Percentiles rank a stretch among this genome's conserved stretches.
Evolutionary conservation across 805 yeast genomes (phyloP).

Genomic region (Jamesozyma spencerorum): DNA sequence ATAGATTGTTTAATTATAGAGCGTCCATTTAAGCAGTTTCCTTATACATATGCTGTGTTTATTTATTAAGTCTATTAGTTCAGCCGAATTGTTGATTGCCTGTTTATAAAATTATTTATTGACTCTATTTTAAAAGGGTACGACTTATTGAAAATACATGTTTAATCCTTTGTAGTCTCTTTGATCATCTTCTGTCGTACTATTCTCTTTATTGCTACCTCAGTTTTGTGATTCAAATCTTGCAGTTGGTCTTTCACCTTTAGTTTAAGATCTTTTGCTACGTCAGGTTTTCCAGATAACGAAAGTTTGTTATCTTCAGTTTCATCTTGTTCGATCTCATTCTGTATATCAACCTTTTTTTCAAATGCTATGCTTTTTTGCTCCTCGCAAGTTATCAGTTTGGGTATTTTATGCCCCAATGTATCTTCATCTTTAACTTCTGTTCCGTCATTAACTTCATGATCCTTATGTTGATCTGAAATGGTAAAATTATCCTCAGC

Average conservation of each 20-base stretch:
- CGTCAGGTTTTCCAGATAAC: constrained; percentile 6
- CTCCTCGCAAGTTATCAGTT: too few relatives aligned
- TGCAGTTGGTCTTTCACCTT: constrained; percentile 34
- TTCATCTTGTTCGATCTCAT: too few relatives aligned
- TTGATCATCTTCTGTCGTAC: constrained; percentile 31
- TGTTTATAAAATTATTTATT: not conserved
- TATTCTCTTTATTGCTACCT: constrained; percentile 32
- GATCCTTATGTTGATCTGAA: constrained; percentile 4
- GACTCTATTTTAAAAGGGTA: not conserved
- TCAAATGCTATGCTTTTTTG: too few relatives aligned
- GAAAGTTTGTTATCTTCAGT: too few relatives aligned
- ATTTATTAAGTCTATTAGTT: too few relatives aligned
- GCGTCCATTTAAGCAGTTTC: too few relatives aligned
- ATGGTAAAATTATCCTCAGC: not conserved
- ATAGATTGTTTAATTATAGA: too few relatives aligned
- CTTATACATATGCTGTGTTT: too few relatives aligned
- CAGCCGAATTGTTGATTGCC: too few relatives aligned
- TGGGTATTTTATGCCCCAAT: too few relatives aligned
- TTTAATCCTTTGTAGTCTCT: constrained; percentile 10
- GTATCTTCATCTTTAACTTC: too few relatives aligned
- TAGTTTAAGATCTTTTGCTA: constrained; percentile 31
- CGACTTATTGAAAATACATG: not conserved
- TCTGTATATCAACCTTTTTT: too few relatives aligned
- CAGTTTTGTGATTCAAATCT: constrained; percentile 35
- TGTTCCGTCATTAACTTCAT: not conserved